Evolutionary conservation across 2,329 filamentous ascomycete genomes (phyloP), one percentile per base, ranked within the genome.

Genomic region (Parastagonospora nodorum): DNA sequence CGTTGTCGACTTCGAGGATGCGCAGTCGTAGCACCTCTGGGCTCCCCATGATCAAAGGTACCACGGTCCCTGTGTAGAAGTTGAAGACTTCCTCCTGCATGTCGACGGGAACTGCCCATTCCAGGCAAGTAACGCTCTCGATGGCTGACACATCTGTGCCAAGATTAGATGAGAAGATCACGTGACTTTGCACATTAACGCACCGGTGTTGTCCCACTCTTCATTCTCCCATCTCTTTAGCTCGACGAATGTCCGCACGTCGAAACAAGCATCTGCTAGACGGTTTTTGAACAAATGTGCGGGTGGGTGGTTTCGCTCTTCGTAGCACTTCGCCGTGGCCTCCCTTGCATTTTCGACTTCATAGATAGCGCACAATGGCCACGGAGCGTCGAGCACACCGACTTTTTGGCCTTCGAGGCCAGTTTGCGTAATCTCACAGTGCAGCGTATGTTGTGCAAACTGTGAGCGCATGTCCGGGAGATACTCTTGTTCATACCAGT

Each of bases 401-500:
- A 57, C 47, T 6, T 53, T 49, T 27, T 60, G 57, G 11, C 50
- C 38, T 14, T 57, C 59, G 49, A 62, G 52, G 10, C 59, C 59
- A 16, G 33, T 60, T 12, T 42, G 19, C 4, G 55, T 59, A 27
- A 53, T 15, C 46, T 58, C 50, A 48, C 52, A 55, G 33, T 60
- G 57, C 24, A 65, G 35, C 2, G 51, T 38, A 11, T 60, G 52
- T 31, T 42, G 15, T 5, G 48, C 35, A 19, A 55, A 44, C 7
- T 51, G 38, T 8, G 37, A 27, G 12, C 39, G 27, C 48, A 47
- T 50, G 11, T 11, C 40, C 1, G 56, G 48, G 8, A 66, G 38
- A n/a, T 47, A 60, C 8, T 59, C 41, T 8, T 60, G 43, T 30
- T 60, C 50, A 41, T 60, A 64, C 56, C 53, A 61, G 12, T 51